Evolutionary conservation across 1,284 basidiomycete genomes (phyloP).

Genomic region (Sparassis latifolia): DNA sequence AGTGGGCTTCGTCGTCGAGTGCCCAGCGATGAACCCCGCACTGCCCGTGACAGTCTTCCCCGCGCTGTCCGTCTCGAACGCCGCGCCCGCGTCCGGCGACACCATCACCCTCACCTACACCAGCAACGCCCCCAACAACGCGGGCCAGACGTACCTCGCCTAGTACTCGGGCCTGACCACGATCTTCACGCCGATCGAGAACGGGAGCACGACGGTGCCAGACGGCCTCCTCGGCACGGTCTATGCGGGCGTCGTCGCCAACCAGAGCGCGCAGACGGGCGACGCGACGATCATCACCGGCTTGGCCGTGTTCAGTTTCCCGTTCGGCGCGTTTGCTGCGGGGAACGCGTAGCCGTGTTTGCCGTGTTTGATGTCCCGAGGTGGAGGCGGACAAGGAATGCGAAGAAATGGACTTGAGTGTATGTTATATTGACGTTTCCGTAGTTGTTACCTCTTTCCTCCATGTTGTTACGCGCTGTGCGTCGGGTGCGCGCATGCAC

Average conservation of each 20-base stretch:
- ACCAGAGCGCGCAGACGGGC: constrained; percentile 7
- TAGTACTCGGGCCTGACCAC: constrained; percentile 33
- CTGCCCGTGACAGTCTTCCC: constrained; percentile 38
- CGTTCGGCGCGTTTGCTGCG: constrained; percentile 12
- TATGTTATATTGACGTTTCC: too few relatives aligned
- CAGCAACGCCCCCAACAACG: constrained; percentile 8
- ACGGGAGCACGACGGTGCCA: constrained; percentile 27
- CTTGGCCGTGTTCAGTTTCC: constrained; percentile 25
- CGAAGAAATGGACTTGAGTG: too few relatives aligned
- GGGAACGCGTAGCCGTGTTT: neutral
- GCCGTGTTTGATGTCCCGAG: neutral
- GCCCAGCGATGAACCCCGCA: constrained; percentile 34
- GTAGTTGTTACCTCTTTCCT: too few relatives aligned
- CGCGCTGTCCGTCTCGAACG: constrained; percentile 22
- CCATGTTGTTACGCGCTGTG: too few relatives aligned
- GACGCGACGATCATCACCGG: constrained; percentile 23
- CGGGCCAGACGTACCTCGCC: constrained; percentile 26
- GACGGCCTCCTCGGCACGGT: constrained; percentile 23
- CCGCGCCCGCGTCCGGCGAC: constrained; percentile 15
- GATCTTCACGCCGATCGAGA: constrained; percentile 25
- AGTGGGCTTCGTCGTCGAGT: constrained; percentile 34
- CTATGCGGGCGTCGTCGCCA: constrained; percentile 22
- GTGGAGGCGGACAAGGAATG: neutral
- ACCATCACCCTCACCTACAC: constrained; percentile 22
- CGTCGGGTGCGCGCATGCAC: too few relatives aligned